Percentiles rank a stretch among this genome's conserved stretches.
Conservation (phyloP, 1,284 basidiomycete genomes). For the Rhodotorula mucilaginosa region DNA sequence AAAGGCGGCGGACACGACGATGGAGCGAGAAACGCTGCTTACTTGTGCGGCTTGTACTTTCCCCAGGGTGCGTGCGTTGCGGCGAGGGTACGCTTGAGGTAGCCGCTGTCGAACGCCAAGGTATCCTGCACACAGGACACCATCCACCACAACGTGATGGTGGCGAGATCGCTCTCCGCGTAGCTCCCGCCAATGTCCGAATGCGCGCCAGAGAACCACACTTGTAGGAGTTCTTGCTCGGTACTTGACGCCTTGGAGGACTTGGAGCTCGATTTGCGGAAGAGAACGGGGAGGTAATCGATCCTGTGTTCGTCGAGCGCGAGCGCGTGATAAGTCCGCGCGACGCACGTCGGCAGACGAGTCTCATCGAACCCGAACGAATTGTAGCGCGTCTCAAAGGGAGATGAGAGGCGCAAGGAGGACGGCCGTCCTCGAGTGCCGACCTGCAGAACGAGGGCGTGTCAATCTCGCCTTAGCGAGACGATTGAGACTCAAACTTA, state of each 20-base stretch:
- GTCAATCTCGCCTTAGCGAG: too few relatives aligned
- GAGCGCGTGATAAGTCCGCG: conserved; percentile 42
- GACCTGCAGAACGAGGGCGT: conserved; percentile 1
- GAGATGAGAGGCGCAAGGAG: conserved; percentile 1
- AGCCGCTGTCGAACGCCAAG: conserved; percentile 7
- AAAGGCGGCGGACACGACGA: neutral
- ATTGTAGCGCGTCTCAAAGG: conserved; percentile 4
- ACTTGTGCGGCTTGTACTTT: conserved; percentile 18
- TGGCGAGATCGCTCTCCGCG: conserved; percentile 8
- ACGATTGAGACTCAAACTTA: neutral
- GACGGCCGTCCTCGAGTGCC: conserved; percentile 22
- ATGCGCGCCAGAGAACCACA: conserved; percentile 13
- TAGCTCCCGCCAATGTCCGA: conserved; percentile 25
- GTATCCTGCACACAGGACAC: neutral
- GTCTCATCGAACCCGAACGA: conserved; percentile 45
- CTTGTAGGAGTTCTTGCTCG: conserved; percentile 2
- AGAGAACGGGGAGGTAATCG: conserved; percentile 18
- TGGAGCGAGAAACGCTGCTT: neutral
- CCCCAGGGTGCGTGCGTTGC: conserved; percentile 6
- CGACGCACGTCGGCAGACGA: conserved; percentile 43
- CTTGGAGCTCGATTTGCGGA: conserved; percentile 4
- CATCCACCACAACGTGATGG: conserved; percentile 19
- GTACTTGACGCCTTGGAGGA: conserved; percentile 2
- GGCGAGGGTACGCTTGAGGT: neutral
- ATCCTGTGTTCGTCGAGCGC: conserved; percentile 21